These are phyloP conservation scores for Coccomyxa subellipsoidea DNA, from an alignment of 163 green algal genomes.

Conservation along the genomic window DNA sequence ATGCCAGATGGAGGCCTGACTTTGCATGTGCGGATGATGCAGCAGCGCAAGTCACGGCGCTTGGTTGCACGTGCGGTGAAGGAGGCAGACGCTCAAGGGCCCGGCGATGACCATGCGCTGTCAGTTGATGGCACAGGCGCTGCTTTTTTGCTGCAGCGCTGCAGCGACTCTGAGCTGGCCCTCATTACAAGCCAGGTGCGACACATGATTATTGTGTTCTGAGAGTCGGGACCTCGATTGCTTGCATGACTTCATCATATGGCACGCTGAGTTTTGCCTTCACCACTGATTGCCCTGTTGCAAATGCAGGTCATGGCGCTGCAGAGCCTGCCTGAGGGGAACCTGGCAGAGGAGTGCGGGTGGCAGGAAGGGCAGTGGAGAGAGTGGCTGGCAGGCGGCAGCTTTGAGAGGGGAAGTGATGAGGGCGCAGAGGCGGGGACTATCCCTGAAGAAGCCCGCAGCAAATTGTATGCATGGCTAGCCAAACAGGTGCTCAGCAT, in stretches of 20 bases:
- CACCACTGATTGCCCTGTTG: neutral
- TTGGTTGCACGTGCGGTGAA: neutral
- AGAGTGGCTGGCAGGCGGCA: neutral
- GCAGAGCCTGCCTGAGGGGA: neutral
- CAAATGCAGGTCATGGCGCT: neutral
- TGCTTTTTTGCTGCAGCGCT: neutral
- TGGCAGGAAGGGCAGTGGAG: neutral
- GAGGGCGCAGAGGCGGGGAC: neutral
- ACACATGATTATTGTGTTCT: too few relatives aligned
- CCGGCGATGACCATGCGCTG: neutral
- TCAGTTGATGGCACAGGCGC: neutral
- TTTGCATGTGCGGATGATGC: neutral
- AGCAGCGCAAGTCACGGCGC: slow-evolving; percentile 1
- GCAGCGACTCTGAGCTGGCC: neutral
- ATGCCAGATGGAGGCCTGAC: neutral
- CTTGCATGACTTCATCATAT: too few relatives aligned
- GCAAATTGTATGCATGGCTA: neutral
- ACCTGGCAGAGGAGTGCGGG: neutral
- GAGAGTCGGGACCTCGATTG: too few relatives aligned
- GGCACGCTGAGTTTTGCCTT: too few relatives aligned
- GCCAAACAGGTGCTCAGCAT: neutral
- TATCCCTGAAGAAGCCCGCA: neutral
- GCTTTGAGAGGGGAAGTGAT: neutral
- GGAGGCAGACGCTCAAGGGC: neutral
- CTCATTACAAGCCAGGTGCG: neutral